A percentile compares a stretch with the other conserved stretches of the same genome.
These are phyloP conservation scores for Fusarium staphyleae DNA, from an alignment of 2,329 filamentous ascomycete species.

Conservation along the genomic window DNA sequence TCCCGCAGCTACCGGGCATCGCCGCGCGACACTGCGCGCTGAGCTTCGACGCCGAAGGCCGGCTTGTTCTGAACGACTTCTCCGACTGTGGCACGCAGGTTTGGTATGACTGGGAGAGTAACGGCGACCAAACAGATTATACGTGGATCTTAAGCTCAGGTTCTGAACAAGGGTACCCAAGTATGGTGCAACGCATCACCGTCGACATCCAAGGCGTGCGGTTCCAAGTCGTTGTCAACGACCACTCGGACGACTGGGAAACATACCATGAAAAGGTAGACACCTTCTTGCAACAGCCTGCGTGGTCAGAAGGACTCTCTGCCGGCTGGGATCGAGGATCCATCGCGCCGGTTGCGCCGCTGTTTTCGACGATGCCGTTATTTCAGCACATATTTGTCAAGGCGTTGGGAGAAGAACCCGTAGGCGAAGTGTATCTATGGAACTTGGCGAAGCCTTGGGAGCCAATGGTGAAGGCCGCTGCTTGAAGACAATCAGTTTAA, in stretches of 20 bases:
- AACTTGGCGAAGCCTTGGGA: conserved; percentile 52
- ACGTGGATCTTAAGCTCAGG: conserved; percentile 48
- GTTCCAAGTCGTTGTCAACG: conserved; percentile 50
- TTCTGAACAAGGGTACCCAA: conserved; percentile 46
- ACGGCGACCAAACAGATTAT: conserved; percentile 47
- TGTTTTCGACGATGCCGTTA: conserved; percentile 42
- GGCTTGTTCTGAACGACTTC: conserved; percentile 50
- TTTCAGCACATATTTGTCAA: conserved; percentile 50
- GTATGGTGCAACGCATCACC: conserved; percentile 45
- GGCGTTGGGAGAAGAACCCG: conserved; percentile 43
- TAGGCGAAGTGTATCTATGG: conserved; percentile 51
- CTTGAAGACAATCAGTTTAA: conserved; percentile 27
- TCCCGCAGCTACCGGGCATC: conserved; percentile 47
- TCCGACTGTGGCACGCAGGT: conserved; percentile 50
- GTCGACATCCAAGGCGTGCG: conserved; percentile 51
- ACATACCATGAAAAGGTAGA: conserved; percentile 47
- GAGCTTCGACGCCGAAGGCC: conserved; percentile 49
- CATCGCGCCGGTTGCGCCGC: conserved; percentile 37
- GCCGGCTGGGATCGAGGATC: conserved; percentile 41
- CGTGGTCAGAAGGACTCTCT: conserved; percentile 41
- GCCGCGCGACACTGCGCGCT: conserved; percentile 48
- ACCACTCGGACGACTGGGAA: conserved; percentile 45
- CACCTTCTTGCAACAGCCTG: conserved; percentile 43
- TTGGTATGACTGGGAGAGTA: conserved; percentile 52
- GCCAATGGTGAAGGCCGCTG: conserved; percentile 51